Evolutionary conservation across 192 early-diverging fungal species (phyloP), one percentile per base, ranked within the genome.

Genomic region (Phycomyces blakesleeanus): DNA sequence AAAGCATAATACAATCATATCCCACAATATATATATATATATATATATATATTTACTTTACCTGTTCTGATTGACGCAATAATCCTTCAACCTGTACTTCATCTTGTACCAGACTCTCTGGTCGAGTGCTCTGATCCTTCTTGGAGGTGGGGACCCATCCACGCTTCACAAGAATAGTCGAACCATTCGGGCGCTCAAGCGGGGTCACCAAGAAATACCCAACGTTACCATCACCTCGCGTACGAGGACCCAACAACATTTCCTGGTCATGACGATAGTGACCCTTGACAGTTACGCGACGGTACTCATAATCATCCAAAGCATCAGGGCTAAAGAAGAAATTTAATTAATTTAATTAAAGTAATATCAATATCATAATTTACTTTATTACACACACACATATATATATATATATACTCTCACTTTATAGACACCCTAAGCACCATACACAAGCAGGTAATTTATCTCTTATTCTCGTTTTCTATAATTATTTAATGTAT

Each of bases 61-160:
- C 80, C 78, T 73, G 72, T 68, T 87, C 89, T 2, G 85, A 75
- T 4, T 61, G 57, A 63, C 89, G 78, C 47, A 89, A 68, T 56
- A 92, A 77, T 1, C 86, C 92, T 27, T 90, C 85, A 3, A 93
- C 51, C 5, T 71, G 76, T 8, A 91, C 81, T 15, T 78, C 71
- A n/a, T 67, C 89, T 5, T 76, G 34, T 4, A 61, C 66, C 37
- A 68, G 61, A 47, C 77, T 73, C 20, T 79, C 82, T 5, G 81
- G 76, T 14, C 90, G 75, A 2, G 73, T 67, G 7, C 66, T 61
- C 25, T 78, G 83, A 14, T 86, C 83, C 22, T 78, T 77, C 53
- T 89, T 86, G 6, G 87, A 86, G 20, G 82, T 77, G 12, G 87
- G 79, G 20, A 97, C 88, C 93, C 95, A 97, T 11, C 95, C 95